Conservation (phyloP, 768 basidiomycete genomes). For the Cystoderma amianthinum region DNA sequence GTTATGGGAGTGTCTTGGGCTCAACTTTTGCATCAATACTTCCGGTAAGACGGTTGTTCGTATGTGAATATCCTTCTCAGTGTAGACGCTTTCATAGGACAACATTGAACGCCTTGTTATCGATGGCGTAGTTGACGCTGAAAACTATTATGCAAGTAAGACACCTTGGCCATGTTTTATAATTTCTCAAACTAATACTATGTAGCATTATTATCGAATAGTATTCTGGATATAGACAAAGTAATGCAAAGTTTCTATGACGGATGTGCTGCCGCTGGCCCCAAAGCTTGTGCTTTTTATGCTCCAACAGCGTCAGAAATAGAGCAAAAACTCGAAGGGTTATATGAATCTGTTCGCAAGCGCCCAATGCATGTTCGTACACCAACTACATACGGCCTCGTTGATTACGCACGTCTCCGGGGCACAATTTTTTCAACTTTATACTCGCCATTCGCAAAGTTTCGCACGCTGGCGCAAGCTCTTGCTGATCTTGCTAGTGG, state of each 20-base stretch:
- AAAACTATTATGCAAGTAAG: slow-evolving; percentile 30
- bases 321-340: slow-evolving; percentile 21
- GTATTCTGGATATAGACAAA: slow-evolving; percentile 29
- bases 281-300: slow-evolving; percentile 27
- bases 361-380: slow-evolving; percentile 27
- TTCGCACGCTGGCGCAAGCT: slow-evolving; percentile 23
- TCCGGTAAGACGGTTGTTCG: slow-evolving; percentile 13
- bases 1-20: slow-evolving; percentile 19
- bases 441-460: slow-evolving; percentile 25
- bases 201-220: slow-evolving; percentile 25
- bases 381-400: slow-evolving; percentile 21
- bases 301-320: slow-evolving; percentile 25
- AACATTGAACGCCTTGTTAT: slow-evolving; percentile 29
- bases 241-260: slow-evolving; percentile 25
- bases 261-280: slow-evolving; percentile 29
- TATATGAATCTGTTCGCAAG: slow-evolving; percentile 21
- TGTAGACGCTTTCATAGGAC: slow-evolving; percentile 16
- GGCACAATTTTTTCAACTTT: slow-evolving; percentile 21
- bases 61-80: background rate
- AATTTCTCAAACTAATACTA: background rate
- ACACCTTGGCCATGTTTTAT: background rate
- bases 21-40: slow-evolving; percentile 25
- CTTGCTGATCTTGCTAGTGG: slow-evolving; percentile 26
- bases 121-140: slow-evolving; percentile 33
- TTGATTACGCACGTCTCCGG: slow-evolving; percentile 27